Evolutionary conservation across 306 rosid species (phyloP).

Genomic region (Styphnolobium japonicum): DNA sequence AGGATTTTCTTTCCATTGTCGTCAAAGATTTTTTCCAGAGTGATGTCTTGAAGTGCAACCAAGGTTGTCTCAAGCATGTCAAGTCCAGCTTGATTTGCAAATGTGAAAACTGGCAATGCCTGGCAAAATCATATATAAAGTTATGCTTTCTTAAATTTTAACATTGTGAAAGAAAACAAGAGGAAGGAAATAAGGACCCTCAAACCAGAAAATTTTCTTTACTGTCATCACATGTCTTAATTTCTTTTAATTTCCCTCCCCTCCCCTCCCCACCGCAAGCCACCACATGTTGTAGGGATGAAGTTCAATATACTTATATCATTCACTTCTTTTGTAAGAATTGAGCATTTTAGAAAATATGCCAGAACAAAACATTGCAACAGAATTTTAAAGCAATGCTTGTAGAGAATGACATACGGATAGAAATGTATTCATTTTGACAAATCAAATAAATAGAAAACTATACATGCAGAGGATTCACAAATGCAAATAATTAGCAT

Average conservation of each 20-base stretch:
- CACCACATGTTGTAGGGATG: too few relatives aligned
- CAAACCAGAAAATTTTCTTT: background rate
- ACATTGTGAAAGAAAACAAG: background rate
- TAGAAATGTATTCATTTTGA: background rate
- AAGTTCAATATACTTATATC: background rate
- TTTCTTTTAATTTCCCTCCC: too few relatives aligned
- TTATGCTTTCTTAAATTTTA: slow-evolving; percentile 16
- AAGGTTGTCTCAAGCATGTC: slow-evolving; percentile 98
- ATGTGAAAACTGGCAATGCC: slow-evolving; percentile 89
- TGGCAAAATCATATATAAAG: slow-evolving; percentile 32
- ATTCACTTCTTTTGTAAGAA: background rate
- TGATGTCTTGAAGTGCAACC: slow-evolving; percentile 93
- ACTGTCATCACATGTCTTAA: too few relatives aligned
- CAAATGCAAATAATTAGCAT: background rate
- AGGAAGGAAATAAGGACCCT: background rate
- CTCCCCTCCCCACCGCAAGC: too few relatives aligned
- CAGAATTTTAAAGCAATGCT: background rate
- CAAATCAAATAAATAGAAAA: background rate
- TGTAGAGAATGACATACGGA: background rate
- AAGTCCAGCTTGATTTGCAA: slow-evolving; percentile 95
- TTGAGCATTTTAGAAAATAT: background rate
- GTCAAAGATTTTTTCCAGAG: slow-evolving; percentile 84
- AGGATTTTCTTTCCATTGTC: slow-evolving; percentile 90
- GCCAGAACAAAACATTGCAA: too few relatives aligned
- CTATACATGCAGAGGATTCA: background rate